These are phyloP conservation scores for Diaporthe velutina DNA, from an alignment of 2,329 filamentous ascomycete genomes.

Conservation along the genomic window DNA sequence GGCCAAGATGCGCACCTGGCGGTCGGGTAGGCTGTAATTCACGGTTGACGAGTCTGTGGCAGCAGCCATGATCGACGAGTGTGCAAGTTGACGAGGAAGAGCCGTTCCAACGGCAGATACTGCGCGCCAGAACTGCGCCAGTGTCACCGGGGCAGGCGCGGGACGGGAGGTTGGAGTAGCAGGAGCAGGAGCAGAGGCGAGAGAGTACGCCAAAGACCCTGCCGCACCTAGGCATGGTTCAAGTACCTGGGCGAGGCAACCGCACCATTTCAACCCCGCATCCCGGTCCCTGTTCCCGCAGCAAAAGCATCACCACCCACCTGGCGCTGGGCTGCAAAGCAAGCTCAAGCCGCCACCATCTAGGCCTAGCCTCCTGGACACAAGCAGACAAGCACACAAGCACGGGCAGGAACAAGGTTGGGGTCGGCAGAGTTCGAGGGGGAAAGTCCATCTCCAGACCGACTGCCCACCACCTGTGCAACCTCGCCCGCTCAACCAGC, in stretches of 20 bases:
- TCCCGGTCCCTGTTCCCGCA: conserved; percentile 30
- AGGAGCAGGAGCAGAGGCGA: background rate
- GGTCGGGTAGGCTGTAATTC: background rate
- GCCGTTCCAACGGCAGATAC: background rate
- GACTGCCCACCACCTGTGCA: conserved; percentile 22
- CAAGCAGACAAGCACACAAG: conserved; percentile 12
- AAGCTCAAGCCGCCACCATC: conserved; percentile 25
- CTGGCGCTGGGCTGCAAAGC: conserved; percentile 13
- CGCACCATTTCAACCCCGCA: conserved; percentile 9
- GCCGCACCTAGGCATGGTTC: conserved; percentile 4
- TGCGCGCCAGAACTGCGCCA: background rate
- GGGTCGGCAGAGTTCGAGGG: conserved; percentile 21
- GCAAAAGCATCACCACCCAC: conserved; percentile 20
- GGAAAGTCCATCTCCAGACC: conserved; percentile 14
- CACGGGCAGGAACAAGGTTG: conserved; percentile 25
- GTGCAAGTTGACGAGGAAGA: background rate
- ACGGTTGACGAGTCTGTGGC: background rate
- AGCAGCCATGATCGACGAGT: background rate
- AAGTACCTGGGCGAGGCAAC: background rate
- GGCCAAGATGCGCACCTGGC: background rate
- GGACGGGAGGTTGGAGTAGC: background rate
- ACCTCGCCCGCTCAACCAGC: conserved; percentile 7
- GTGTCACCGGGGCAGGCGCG: background rate
- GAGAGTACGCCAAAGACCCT: background rate
- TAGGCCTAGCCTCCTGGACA: conserved; percentile 21